Percentiles rank a stretch among this genome's conserved stretches.
Conservation (phyloP, 495 filamentous ascomycete genomes). For the Pseudoneurospora amorphoporcata region DNA sequence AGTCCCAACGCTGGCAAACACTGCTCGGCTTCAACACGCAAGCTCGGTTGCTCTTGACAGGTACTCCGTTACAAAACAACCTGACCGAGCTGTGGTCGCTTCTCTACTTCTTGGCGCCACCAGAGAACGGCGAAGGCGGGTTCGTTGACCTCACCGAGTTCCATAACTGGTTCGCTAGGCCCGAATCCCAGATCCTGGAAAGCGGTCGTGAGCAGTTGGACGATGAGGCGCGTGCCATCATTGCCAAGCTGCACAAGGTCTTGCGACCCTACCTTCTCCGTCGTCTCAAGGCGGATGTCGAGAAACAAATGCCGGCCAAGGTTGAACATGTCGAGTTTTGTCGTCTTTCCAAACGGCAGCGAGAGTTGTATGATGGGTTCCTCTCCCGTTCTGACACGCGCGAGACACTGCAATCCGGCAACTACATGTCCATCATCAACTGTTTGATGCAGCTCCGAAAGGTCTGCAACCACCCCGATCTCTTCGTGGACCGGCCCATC, state of each 20-base stretch:
- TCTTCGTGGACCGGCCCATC: constrained; percentile 97
- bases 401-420: constrained; percentile 82
- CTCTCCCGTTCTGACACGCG: constrained; percentile 87
- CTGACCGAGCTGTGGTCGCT: constrained; percentile 95
- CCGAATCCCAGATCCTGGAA: constrained; percentile 90
- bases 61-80: constrained; percentile 95
- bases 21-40: constrained; percentile 84
- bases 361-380: constrained; percentile 94
- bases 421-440: constrained; percentile 96
- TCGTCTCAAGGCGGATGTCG: constrained; percentile 91
- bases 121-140: constrained; percentile 73
- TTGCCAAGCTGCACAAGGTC: constrained; percentile 85
- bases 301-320: constrained; percentile 98
- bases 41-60: constrained; percentile 80
- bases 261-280: constrained; percentile 87
- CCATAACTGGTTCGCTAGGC: constrained; percentile 83
- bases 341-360: constrained; percentile 84
- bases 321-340: constrained; percentile 96
- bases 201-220: constrained; percentile 89
- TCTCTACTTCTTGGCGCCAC: constrained; percentile 89
- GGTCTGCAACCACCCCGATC: constrained; percentile 96
- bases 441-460: constrained; percentile 97
- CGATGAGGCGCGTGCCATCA: constrained; percentile 77
- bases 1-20: constrained; percentile 91
- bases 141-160: constrained; percentile 90